Evolutionary conservation across 352 stramenopile species (phyloP), one percentile per base, ranked within the genome.

Genomic region (Blastocystis hominis): DNA sequence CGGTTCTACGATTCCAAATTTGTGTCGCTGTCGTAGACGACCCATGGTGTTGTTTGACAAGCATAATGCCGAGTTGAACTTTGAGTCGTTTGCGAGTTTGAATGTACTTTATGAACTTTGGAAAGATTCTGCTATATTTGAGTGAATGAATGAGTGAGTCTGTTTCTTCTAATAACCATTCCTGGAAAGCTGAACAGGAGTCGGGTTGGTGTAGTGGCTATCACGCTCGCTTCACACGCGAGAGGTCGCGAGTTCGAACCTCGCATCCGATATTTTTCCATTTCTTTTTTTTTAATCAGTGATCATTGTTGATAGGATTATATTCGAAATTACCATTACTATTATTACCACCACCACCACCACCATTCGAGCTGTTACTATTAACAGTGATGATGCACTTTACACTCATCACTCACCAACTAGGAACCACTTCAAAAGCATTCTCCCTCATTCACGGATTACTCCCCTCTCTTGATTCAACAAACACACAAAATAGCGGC

Each of bases 151-250:
- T 30, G 24, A 30, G 24, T 30, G 24, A 63, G 4, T 54, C 36
- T 77, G n/a, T 56, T 36, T 56, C 55, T 10, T 77, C n/a, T 56
- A 56, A 54, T 61, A 56, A 9, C 34, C 34, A 54, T 20, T 4
- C 17, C 9, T 77, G 13, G 34, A 3, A 40, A 56, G 5, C 38
- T 10, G 38, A 59, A 40, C 15, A 20, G 1, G 50, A 24, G 72
- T 84, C 72, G 72, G 72, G 72, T 84, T 84, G 72, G 70, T 80
- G 70, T 80, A 80, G 70, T 80, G 70, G 70, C 36, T 80, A 80
- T 80, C 70, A 80, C 70, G 70, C 44, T 80, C 70, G 70, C 70
- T 64, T 80, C 70, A 80, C 70, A 80, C 70, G 70, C 70, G 70
- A 80, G 44, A 80, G 70, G 70, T 80, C 70, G 70, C 70, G 70